Conservation (phyloP, 305 asterid genomes). For the Fraxinus ornus region DNA sequence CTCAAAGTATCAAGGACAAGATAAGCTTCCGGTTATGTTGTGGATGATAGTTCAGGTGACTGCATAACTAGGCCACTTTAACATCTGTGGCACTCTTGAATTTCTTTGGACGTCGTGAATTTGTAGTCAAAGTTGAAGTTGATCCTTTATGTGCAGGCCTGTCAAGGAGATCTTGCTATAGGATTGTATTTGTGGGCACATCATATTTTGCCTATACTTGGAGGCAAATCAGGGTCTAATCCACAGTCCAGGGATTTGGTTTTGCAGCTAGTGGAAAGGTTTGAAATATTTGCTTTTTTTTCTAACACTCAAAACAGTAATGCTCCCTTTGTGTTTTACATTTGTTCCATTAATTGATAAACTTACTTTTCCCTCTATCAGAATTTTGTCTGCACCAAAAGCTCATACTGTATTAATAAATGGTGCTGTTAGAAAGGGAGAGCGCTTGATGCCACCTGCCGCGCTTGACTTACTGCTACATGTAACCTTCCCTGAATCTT, state of each 20-base stretch:
- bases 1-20: conserved; percentile 76
- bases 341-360: neutral
- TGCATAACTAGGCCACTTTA: neutral
- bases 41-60: conserved; percentile 87
- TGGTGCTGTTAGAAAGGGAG: conserved; percentile 75
- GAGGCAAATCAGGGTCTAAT: conserved; percentile 75
- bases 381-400: conserved; percentile 71
- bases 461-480: conserved; percentile 60
- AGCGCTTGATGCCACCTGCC: conserved; percentile 68
- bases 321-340: conserved; percentile 11
- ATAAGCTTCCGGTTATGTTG: conserved; percentile 60
- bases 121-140: conserved; percentile 26
- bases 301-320: neutral
- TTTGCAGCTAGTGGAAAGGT: conserved; percentile 90
- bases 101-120: neutral
- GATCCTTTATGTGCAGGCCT: conserved; percentile 47
- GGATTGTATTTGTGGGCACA: conserved; percentile 79
- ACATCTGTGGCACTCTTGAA: conserved; percentile 1
- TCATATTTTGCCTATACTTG: conserved; percentile 64
- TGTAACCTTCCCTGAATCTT: conserved; percentile 63
- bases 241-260: conserved; percentile 70
- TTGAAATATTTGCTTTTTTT: conserved; percentile 10
- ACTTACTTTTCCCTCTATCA: conserved; percentile 25
- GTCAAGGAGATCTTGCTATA: conserved; percentile 73
- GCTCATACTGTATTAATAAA: conserved; percentile 60